phyloP scores from a whole-genome alignment of 805 yeast genomes.

The Cyberlindnera xylosilytica region DNA sequence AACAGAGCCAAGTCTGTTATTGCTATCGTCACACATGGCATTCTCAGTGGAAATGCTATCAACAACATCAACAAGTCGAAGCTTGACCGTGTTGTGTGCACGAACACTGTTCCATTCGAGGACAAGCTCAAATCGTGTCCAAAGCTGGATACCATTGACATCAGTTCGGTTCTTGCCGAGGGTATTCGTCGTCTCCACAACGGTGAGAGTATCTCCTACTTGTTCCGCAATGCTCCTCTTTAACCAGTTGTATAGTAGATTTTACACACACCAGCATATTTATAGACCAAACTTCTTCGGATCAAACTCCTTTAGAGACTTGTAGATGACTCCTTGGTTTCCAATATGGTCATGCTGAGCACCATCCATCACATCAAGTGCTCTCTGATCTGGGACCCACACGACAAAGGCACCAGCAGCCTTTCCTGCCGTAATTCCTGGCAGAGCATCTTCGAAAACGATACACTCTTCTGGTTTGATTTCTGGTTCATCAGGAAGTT shows the following conservation, averaged over 20 bases:
- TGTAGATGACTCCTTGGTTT: slow-evolving; percentile 54
- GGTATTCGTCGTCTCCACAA: slow-evolving; percentile 81
- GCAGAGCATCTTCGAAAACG: slow-evolving; percentile 92
- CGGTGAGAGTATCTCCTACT: slow-evolving; percentile 80
- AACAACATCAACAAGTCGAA: slow-evolving; percentile 66
- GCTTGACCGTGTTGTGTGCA: slow-evolving; percentile 68
- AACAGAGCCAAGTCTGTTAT: slow-evolving; percentile 70
- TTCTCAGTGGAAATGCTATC: slow-evolving; percentile 71
- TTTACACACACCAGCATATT: background rate
- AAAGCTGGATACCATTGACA: slow-evolving; percentile 64
- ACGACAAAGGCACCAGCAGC: slow-evolving; percentile 83
- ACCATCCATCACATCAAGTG: slow-evolving; percentile 50
- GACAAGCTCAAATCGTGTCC: slow-evolving; percentile 57
- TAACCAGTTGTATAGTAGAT: slow-evolving; percentile 4
- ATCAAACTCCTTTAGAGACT: slow-evolving; percentile 52
- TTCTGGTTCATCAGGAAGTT: slow-evolving; percentile 35
- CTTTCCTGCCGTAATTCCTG: slow-evolving; percentile 84
- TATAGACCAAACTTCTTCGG: slow-evolving; percentile 42
- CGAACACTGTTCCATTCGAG: slow-evolving; percentile 77
- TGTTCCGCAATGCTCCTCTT: slow-evolving; percentile 65
- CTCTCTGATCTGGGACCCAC: slow-evolving; percentile 90
- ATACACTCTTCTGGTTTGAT: slow-evolving; percentile 77
- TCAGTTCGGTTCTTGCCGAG: slow-evolving; percentile 74
- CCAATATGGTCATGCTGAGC: slow-evolving; percentile 50
- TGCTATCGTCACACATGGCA: slow-evolving; percentile 83